Conservation (phyloP, 2,329 filamentous ascomycete genomes). For the Shiraia bambusicola region DNA sequence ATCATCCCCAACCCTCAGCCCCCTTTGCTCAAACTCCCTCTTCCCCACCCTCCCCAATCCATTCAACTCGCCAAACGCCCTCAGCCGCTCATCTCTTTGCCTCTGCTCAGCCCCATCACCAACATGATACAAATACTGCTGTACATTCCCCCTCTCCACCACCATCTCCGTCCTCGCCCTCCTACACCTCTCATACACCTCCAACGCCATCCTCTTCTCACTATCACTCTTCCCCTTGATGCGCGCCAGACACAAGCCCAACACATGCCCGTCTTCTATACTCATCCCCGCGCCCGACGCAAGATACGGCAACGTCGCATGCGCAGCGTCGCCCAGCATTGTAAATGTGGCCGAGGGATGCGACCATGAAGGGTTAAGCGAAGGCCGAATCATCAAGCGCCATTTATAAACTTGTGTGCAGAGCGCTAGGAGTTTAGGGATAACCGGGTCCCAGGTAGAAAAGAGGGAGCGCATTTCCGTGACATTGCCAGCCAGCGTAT, state of each 20-base stretch:
- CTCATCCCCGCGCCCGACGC: constrained; percentile 61
- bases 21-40: constrained; percentile 18
- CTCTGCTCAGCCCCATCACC: constrained; percentile 60
- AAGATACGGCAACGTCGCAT: constrained; percentile 65
- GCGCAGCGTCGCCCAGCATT: constrained; percentile 64
- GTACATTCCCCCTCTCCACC: constrained; percentile 60
- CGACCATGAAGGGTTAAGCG: constrained; percentile 58
- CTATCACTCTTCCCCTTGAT: constrained; percentile 44
- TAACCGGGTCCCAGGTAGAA: constrained; percentile 59
- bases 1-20: constrained; percentile 28
- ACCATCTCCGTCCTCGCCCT: constrained; percentile 61
- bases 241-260: constrained; percentile 57
- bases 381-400: constrained; percentile 59
- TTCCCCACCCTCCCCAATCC: constrained; percentile 22
- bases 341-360: constrained; percentile 59
- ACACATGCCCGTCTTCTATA: constrained; percentile 60
- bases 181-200: constrained; percentile 60
- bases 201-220: constrained; percentile 42
- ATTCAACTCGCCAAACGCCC: constrained; percentile 32
- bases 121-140: constrained; percentile 64
- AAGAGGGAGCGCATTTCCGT: constrained; percentile 58
- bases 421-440: constrained; percentile 57
- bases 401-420: constrained; percentile 63
- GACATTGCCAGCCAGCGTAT: constrained; percentile 53
- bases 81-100: constrained; percentile 50